Evolutionary conservation across 164 flowering plant genomes (phyloP), one percentile per base, ranked within the genome.

Genomic region (Warburgia ugandensis): DNA sequence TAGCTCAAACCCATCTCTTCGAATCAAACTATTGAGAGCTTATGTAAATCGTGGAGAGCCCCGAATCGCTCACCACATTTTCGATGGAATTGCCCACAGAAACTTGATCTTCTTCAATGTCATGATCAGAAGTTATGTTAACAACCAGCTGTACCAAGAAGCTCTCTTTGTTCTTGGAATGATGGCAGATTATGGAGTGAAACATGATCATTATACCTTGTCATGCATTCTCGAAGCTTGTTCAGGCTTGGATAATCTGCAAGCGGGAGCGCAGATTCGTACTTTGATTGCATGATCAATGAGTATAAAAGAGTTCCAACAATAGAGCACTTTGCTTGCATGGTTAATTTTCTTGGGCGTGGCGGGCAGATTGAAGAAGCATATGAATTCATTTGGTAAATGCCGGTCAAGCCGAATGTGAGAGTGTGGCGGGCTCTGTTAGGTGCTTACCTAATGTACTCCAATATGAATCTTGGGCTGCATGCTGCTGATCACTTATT

Each of bases 361-460:
- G 54, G 48, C 11, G 61, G 61, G 20, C 61, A 50, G 27, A 30
- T 49, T 22, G 61, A 49, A 10, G 47, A 48, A 26, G 61, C 61
- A 8, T 58, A 58, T 40, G 7, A 50, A 7, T 58, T 58, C 55
- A 58, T 58, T 3, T 31, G 41, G 31, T 29, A 40, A 22, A 58
- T 58, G 62, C 62, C 55, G 10, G 13, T 50, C 31, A 56, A 50
- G 22, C 62, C 62, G 21, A 59, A 50, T 32, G 56, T 50, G 17
- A 59, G 56, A 50, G 56, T 59, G 11, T 59, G 62, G 62, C 56
- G 62, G 11, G 62, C 62, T 32, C 42, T 59, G 12, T 50, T 59
- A 39, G 42, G 62, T 43, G 56, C 62, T 59, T 59, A 50, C 37
- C 53, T 49, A 42, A 56, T 50, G 22, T 50, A 42, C 32, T 50